Base-by-base conservation (phyloP, 371 early-diverging fungal species). In the Circinella minor region DNA sequence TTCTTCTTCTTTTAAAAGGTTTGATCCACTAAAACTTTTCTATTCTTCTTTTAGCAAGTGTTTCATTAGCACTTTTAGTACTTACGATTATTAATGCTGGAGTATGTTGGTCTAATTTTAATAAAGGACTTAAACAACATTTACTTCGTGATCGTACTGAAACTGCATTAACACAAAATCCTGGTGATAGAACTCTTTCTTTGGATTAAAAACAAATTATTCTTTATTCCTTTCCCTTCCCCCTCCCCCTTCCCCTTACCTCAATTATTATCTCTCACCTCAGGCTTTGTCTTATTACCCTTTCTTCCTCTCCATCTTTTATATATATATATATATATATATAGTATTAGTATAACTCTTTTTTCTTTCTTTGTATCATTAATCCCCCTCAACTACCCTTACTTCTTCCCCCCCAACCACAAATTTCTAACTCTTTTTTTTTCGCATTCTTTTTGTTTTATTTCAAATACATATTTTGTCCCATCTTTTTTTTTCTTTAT, bases 31-130 rank as follows among this genome's bases (percentile, higher is more conserved):
- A 51, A 13, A 0, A n/a, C 8, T 27, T 34, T 18, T 57, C 14
- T 36, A n/a, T n/a, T n/a, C n/a, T n/a, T n/a, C n/a, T 43, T 71
- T 59, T 75, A 91, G 91, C 90, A n/a, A 75, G 85, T 43, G 81
- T 94, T 0, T 89, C 91, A 17, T 71, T 95, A n/a, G 74, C 83
- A 1, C 80, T 92, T 43, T 81, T 95, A 8, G 76, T 91, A 1
- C 66, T 86, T 62, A 95, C 96, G 0, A 81, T 94, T 49, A 78
- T 86, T 49, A 91, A 91, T 73, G 87, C 91, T 1, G 77, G 85
- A 13, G 68, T 90, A 4, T 96, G 95, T 68, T 86, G 81, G 78
- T 75, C 79, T 1, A 94, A 95, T 77, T 96, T 96, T 85, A 92
- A 90, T 46, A 89, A 90, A 67, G 97, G 97, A 1, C 80, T 96